These are phyloP conservation scores for Boletus reticulatus DNA, from an alignment of 768 basidiomycete species.

Conservation along the genomic window DNA sequence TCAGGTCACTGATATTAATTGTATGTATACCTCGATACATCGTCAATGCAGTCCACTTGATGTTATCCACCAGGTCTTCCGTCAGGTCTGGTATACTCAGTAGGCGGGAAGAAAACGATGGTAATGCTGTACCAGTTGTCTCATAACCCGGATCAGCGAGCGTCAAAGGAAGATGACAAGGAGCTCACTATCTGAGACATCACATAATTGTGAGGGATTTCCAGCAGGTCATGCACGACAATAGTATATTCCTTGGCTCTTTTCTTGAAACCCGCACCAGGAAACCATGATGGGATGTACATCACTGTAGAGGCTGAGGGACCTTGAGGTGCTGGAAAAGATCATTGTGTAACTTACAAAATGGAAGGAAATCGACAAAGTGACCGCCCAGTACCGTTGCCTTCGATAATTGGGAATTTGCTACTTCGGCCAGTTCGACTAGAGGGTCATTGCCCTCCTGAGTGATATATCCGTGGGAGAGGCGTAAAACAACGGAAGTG, in stretches of 20 bases:
- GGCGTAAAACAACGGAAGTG: constrained; percentile 30
- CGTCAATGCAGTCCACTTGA: constrained; percentile 17
- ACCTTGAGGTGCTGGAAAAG: background rate
- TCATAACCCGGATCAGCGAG: background rate
- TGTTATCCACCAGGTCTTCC: constrained; percentile 11
- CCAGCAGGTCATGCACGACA: constrained; percentile 1
- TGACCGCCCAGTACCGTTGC: background rate
- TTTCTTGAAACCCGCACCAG: constrained; percentile 18
- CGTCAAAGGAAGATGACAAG: background rate
- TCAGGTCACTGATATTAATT: background rate
- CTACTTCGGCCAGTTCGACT: constrained; percentile 27
- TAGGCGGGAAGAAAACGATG: constrained; percentile 13
- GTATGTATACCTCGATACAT: constrained; percentile 8
- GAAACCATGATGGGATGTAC: constrained; percentile 23
- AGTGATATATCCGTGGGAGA: constrained; percentile 41
- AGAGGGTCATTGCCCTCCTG: constrained; percentile 36
- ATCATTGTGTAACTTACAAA: constrained; percentile 4
- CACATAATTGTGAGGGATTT: constrained; percentile 12
- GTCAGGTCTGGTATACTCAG: constrained; percentile 9
- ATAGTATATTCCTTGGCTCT: constrained; percentile 6
- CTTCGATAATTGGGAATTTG: constrained; percentile 24
- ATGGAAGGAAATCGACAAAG: constrained; percentile 17
- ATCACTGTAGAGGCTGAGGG: constrained; percentile 15
- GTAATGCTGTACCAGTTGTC: constrained; percentile 13
- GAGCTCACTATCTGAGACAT: constrained; percentile 17